Percentiles rank a stretch among this genome's conserved stretches.
phyloP scores from a whole-genome alignment of 768 basidiomycete genomes.

The Chlorophyllum brunneum region DNA sequence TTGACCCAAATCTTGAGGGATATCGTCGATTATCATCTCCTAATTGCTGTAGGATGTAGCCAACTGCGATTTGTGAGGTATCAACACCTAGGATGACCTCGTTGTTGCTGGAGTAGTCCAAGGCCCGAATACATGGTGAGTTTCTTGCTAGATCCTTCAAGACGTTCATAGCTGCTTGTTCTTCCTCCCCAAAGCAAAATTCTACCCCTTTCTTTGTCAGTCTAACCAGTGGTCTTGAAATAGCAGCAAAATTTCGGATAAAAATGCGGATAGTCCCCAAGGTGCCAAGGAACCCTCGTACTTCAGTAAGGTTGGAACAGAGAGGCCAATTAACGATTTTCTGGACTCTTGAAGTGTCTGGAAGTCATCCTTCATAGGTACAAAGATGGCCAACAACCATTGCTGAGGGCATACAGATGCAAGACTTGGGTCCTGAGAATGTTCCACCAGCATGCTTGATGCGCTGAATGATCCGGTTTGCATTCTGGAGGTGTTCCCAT shows the following conservation, averaged over 20 bases:
- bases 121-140: constrained; percentile 8
- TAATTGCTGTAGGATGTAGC: too few species aligned
- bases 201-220: constrained; percentile 21
- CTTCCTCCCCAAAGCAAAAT: constrained; percentile 16
- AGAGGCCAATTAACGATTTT: too few species aligned
- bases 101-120: constrained; percentile 13
- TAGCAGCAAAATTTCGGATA: too few species aligned
- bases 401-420: too few species aligned
- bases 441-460: constrained; percentile 27
- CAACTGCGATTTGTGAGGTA: constrained; percentile 16
- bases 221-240: constrained; percentile 16
- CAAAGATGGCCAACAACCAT: too few species aligned
- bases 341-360: too few species aligned
- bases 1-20: constrained; percentile 19
- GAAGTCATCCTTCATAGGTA: too few species aligned
- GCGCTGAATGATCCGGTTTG: constrained; percentile 17
- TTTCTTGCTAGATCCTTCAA: neutral
- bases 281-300: too few species aligned
- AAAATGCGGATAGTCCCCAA: too few species aligned
- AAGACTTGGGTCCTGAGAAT: too few species aligned
- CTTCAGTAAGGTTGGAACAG: too few species aligned
- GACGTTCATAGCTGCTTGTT: constrained; percentile 6
- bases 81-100: constrained; percentile 18
- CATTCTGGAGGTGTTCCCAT: too few species aligned
- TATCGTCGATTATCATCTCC: constrained; percentile 10